phyloP scores from a whole-genome alignment of 768 basidiomycete genomes.

The Lactarius vividus region DNA sequence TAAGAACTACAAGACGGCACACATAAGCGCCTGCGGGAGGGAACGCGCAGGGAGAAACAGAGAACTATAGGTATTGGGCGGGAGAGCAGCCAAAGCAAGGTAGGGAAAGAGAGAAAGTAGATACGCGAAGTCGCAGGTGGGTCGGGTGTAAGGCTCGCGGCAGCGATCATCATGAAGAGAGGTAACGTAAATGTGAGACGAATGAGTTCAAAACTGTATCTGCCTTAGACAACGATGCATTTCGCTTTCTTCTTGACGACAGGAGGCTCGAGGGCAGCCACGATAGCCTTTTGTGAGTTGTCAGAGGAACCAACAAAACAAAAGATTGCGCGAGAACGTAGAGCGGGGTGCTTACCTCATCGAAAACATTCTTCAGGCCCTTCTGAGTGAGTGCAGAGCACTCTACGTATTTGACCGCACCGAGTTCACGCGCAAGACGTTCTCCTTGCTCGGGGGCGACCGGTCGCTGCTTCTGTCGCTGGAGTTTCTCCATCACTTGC shows the following conservation, averaged over 20 bases:
- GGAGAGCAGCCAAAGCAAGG: conserved; percentile 28
- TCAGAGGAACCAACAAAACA: background rate
- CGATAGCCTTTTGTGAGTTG: conserved; percentile 71
- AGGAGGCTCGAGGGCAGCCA: conserved; percentile 97
- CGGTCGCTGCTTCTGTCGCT: conserved; percentile 94
- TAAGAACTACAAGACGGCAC: conserved; percentile 38
- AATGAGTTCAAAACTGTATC: conserved; percentile 30
- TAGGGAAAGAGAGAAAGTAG: conserved; percentile 25
- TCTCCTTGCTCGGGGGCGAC: conserved; percentile 88
- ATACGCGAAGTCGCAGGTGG: conserved; percentile 23
- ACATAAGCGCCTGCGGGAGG: conserved; percentile 21
- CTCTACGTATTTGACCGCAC: conserved; percentile 98
- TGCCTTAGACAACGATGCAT: conserved; percentile 81
- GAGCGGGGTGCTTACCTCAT: conserved; percentile 69
- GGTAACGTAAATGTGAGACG: conserved; percentile 25
- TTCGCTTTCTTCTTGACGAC: conserved; percentile 75
- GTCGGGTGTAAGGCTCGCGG: conserved; percentile 24
- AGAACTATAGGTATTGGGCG: conserved; percentile 29
- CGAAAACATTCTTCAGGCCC: conserved; percentile 99
- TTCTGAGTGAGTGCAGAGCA: conserved; percentile 99
- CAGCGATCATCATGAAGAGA: conserved; percentile 21
- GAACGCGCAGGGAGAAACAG: conserved; percentile 22
- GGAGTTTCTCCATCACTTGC: conserved; percentile 91
- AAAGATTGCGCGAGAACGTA: background rate
- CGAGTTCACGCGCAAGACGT: conserved; percentile 92